Conservation (phyloP, 805 yeast genomes). For the Schwanniomyces yamadae region DNA sequence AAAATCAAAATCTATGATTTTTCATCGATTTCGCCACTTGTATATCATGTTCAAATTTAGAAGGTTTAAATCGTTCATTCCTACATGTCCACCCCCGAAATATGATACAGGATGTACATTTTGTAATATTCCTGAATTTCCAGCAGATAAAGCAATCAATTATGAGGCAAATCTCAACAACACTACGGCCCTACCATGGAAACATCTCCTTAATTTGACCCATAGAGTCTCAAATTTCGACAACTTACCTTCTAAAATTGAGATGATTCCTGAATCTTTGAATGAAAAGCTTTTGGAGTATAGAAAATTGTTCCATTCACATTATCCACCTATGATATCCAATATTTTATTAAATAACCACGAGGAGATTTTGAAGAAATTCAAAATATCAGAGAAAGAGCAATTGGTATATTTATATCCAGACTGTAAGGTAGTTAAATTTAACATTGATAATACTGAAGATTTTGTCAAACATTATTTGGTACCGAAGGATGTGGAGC, state of each 20-base stretch:
- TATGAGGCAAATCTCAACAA: constrained; percentile 37
- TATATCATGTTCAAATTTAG: constrained; percentile 1
- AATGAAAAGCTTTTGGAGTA: constrained; percentile 36
- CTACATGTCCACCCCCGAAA: constrained; percentile 48
- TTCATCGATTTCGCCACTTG: too few relatives aligned
- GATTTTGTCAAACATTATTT: constrained; percentile 44
- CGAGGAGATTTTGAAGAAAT: constrained; percentile 7
- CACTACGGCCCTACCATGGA: constrained; percentile 52
- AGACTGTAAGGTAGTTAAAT: constrained; percentile 45
- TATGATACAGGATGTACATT: constrained; percentile 63
- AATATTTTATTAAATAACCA: constrained; percentile 36
- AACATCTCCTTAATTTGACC: constrained; percentile 54
- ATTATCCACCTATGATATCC: constrained; percentile 52
- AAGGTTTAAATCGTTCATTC: constrained; percentile 8
- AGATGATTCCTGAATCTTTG: constrained; percentile 44
- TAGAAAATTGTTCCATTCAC: constrained; percentile 34
- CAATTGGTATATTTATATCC: constrained; percentile 52
- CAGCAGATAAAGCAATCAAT: constrained; percentile 43
- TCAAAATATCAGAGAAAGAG: constrained; percentile 3
- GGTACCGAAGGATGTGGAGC: constrained; percentile 29
- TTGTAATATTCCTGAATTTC: constrained; percentile 45
- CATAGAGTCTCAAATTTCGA: constrained; percentile 37
- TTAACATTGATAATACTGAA: constrained; percentile 24
- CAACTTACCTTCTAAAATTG: constrained; percentile 52
- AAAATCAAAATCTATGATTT: too few relatives aligned